Evolutionary conservation across 1,284 basidiomycete genomes (phyloP).

Genomic region (Coniferiporia sulphurascens): DNA sequence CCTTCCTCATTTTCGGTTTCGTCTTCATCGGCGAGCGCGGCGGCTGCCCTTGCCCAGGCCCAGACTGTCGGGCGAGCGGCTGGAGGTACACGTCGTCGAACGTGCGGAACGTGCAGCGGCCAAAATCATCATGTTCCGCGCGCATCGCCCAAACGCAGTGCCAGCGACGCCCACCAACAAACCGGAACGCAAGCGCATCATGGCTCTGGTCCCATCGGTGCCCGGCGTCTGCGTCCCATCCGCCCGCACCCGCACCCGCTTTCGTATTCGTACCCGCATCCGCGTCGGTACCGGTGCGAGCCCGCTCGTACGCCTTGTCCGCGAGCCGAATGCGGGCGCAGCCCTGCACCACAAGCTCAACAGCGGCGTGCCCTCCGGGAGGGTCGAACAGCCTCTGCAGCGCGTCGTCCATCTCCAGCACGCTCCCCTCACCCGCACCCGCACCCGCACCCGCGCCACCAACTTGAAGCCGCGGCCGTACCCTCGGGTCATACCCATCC

Average conservation of each 20-base stretch:
- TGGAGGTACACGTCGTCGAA: slow-evolving; percentile 51
- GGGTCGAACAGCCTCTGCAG: slow-evolving; percentile 38
- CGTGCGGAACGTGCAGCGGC: slow-evolving; percentile 48
- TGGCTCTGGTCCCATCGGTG: slow-evolving; percentile 54
- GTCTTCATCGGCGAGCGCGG: slow-evolving; percentile 11
- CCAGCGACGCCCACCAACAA: slow-evolving; percentile 43
- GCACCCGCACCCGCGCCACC: slow-evolving; percentile 25
- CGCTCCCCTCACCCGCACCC: slow-evolving; percentile 5
- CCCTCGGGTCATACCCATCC: slow-evolving; percentile 51
- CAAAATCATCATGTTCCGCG: slow-evolving; percentile 40
- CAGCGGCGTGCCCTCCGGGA: slow-evolving; percentile 30
- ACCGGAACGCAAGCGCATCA: slow-evolving; percentile 44
- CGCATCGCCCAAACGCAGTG: slow-evolving; percentile 60
- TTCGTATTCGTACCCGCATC: too few relatives aligned
- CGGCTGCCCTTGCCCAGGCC: slow-evolving; percentile 16
- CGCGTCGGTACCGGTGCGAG: background rate
- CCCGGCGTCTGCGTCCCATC: slow-evolving; percentile 21
- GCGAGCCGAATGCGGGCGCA: slow-evolving; percentile 50
- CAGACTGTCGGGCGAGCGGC: background rate
- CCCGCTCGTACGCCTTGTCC: slow-evolving; percentile 50
- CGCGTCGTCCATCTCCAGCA: slow-evolving; percentile 49
- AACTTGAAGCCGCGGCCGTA: too few relatives aligned
- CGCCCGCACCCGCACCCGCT: too few relatives aligned
- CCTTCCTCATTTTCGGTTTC: background rate
- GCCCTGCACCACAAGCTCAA: slow-evolving; percentile 42